Evolutionary conservation across 176 grass and related monocot species (phyloP), one percentile per base, ranked within the genome.

Genomic region (Elaeis guineensis): DNA sequence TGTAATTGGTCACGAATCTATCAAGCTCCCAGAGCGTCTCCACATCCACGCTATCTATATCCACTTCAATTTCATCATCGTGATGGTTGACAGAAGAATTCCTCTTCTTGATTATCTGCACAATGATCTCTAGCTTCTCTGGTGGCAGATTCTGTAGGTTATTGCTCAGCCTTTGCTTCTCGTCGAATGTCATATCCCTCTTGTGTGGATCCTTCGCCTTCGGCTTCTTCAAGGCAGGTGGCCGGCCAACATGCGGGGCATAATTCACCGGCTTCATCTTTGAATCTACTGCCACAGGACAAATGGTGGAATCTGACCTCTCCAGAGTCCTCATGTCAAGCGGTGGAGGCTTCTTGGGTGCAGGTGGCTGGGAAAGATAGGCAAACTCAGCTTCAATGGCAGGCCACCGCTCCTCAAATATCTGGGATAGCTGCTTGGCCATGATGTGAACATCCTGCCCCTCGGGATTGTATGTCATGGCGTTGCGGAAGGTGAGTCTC

Each of bases 1-100:
- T 97, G 75, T 88, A 91, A 81, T 97, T 97, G 14, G 92, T 83
- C 21, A 97, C 86, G 63, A 97, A 97, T 66, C 92, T 79, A 74
- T 88, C 92, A 49, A 97, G 92, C 39, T 97, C 87, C 92, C 92
- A 97, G 72, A 97, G 82, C 6, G 92, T 97, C 76, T 91, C 92
- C 16, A 79, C 79, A 80, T 97, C 92, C 69, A 96, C 80, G 66
- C 87, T 96, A 79, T 96, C 92, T 69, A 96, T 96, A 77, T 96
- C 92, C n/a, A 97, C 81, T 75, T 97, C 92, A 82, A 97, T 97
- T 69, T 91, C 92, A 85, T 97, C 92, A 57, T 91, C 92, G 79
- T 88, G 78, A 59, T 97, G 92, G 77, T 65, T 85, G 56, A 97
- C 71, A 58, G 80, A 84, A 19, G 83, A 78, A 78, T 91, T 91